Evolutionary conservation across 2,329 filamentous ascomycete genomes (phyloP).

Genomic region (Colletotrichum brevisporum): DNA sequence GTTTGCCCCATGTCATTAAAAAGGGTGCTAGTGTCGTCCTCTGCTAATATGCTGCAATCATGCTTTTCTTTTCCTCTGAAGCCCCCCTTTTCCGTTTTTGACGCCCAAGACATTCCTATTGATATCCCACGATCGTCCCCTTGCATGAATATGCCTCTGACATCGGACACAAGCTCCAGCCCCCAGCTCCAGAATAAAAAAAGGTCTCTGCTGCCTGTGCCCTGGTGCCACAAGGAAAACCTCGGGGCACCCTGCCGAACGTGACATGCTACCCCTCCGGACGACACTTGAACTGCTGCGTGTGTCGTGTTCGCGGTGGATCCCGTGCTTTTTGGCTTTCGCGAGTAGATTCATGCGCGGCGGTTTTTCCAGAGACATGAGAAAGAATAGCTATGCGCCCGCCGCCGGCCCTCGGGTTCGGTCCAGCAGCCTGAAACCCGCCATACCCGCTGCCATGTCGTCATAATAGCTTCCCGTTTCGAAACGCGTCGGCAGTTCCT

Average conservation of each 20-base stretch:
- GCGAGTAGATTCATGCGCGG: conserved; percentile 18
- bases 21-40: conserved; percentile 14
- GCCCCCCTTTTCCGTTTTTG: conserved; percentile 1
- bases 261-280: conserved; percentile 24
- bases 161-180: conserved; percentile 27
- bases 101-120: conserved; percentile 21
- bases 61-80: neutral
- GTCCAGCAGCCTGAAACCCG: conserved; percentile 12
- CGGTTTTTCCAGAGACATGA: conserved; percentile 14
- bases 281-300: conserved; percentile 10
- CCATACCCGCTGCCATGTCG: conserved; percentile 28
- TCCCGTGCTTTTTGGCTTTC: conserved; percentile 4
- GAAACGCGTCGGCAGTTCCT: conserved; percentile 28
- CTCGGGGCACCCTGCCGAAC: conserved; percentile 21
- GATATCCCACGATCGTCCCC: conserved; percentile 30
- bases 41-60: conserved; percentile 1
- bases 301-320: conserved; percentile 9
- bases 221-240: conserved; percentile 14
- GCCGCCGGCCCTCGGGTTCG: conserved; percentile 6
- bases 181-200: neutral
- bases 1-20: conserved; percentile 20
- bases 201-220: conserved; percentile 11
- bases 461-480: conserved; percentile 31
- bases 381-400: conserved; percentile 12
- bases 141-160: conserved; percentile 36